Percentiles rank a stretch among this genome's conserved stretches.
These are phyloP conservation scores for Adiantum capillusveneris DNA, from an alignment of 75 land plant species.

Conservation along the genomic window DNA sequence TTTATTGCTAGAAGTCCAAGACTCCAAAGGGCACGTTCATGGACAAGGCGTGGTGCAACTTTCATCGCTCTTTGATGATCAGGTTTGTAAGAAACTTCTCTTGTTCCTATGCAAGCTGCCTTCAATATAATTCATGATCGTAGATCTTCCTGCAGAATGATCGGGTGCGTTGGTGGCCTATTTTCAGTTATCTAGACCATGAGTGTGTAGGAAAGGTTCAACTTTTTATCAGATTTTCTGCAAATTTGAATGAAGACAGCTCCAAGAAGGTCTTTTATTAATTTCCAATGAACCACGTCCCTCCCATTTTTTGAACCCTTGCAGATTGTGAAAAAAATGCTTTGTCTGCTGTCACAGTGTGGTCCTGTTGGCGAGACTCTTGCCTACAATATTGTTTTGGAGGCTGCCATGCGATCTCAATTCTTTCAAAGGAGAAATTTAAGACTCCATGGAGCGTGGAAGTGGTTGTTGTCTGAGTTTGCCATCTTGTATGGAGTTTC, in stretches of 20 bases:
- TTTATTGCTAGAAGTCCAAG: conserved; percentile 59
- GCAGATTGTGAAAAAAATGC: too few relatives aligned
- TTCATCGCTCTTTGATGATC: conserved; percentile 66
- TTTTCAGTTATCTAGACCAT: conserved; percentile 80
- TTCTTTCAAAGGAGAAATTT: conserved; percentile 76
- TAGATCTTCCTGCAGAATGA: conserved; percentile 45
- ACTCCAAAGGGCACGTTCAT: conserved; percentile 58
- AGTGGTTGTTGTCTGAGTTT: conserved; percentile 84
- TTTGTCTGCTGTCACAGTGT: conserved; percentile 40
- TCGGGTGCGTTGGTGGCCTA: conserved; percentile 79
- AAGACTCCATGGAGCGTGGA: conserved; percentile 76
- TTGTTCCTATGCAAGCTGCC: too few relatives aligned
- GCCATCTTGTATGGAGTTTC: conserved; percentile 89
- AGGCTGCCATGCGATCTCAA: conserved; percentile 82
- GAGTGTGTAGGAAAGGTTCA: conserved; percentile 85
- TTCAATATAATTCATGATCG: background rate
- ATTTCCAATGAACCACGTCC: too few relatives aligned
- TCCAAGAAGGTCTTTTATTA: conserved; percentile 48
- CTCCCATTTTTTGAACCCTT: too few relatives aligned
- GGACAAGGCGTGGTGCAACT: conserved; percentile 73
- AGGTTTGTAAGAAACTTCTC: conserved; percentile 29
- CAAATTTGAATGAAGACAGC: conserved; percentile 46
- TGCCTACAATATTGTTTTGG: conserved; percentile 85
- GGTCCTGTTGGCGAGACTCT: conserved; percentile 89
- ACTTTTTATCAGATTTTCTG: conserved; percentile 58